Evolutionary conservation across 2,329 filamentous ascomycete species (phyloP).

Genomic region (Mariannaea sp.): DNA sequence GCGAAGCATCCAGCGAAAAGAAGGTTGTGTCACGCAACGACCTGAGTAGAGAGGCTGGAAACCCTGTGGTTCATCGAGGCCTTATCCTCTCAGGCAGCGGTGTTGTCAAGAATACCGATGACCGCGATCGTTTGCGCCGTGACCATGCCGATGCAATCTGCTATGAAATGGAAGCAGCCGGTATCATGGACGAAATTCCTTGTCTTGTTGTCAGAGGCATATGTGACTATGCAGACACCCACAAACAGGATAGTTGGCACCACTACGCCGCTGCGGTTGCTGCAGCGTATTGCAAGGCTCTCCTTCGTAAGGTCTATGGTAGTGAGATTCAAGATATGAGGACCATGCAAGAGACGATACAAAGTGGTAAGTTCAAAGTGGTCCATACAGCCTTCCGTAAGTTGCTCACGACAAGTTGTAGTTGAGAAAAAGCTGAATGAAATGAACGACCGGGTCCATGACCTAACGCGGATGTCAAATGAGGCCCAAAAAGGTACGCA

Average conservation of each 20-base stretch:
- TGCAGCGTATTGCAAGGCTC: constrained; percentile 25
- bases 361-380: neutral
- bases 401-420: neutral
- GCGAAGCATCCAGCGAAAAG: neutral
- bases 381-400: too few relatives aligned
- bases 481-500: neutral
- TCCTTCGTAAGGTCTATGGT: neutral
- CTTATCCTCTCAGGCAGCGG: neutral
- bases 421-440: neutral
- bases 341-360: neutral
- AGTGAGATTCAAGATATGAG: neutral
- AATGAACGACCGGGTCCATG: neutral
- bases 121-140: neutral
- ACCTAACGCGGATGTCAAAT: neutral
- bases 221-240: constrained; percentile 45
- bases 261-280: constrained; percentile 41
- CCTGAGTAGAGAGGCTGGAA: neutral
- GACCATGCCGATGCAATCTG: constrained; percentile 13
- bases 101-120: neutral
- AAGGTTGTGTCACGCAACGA: neutral
- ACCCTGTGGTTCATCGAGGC: neutral
- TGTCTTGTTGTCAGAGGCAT: constrained; percentile 44
- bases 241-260: constrained; percentile 45
- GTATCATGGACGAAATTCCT: constrained; percentile 30
- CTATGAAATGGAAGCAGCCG: constrained; percentile 39